Evolutionary conservation across 1,139 yeast genomes (phyloP), one percentile per base, ranked within the genome.

Genomic region (Geotrichum phurueaensis): DNA sequence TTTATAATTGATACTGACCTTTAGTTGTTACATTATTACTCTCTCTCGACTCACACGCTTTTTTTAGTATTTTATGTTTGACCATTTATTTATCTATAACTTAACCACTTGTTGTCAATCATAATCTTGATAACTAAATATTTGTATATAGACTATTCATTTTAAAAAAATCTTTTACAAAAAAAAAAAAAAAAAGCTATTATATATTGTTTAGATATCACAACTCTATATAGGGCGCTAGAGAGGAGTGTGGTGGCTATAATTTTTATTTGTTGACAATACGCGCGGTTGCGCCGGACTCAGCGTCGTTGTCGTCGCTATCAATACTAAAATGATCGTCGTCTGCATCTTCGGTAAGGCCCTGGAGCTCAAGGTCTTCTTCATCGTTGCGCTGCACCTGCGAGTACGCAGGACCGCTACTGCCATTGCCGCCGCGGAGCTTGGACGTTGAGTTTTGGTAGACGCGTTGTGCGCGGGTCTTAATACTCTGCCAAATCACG

Each of bases 401-500:
- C 53, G 59, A 7, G 52, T 61, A 51, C 58, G 53, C 49, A 36
- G 56, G 27, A 49, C 55, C 48, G 51, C 61, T 36, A 51, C 61
- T 36, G 43, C 64, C 56, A 66, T 69, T 25, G 61, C 60, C 52
- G 18, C 48, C 45, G 4, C 29, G 25, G 23, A 51, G 31, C 23
- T 25, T 20, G 39, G n/a, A 39, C 47, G 47, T 7, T 5, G 47
- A 39, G 47, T n/a, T 39, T 5, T 39, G 47, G 47, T 39, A 39
- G 7, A 39, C 18, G 47, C 47, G 47, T 15, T 53, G 56, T 1
- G 50, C 57, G n/a, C 68, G 61, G 6, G 69, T 59, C 43, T 59
- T 64, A 45, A 71, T 52, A 18, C 69, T 66, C 49, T 68, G 69
- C 68, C 70, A 67, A 47, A 73, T 68, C 43, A 65, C 62, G 18